These are phyloP conservation scores for Gentiana macrophylla DNA, from an alignment of 257 asterid genomes.

Conservation along the genomic window DNA sequence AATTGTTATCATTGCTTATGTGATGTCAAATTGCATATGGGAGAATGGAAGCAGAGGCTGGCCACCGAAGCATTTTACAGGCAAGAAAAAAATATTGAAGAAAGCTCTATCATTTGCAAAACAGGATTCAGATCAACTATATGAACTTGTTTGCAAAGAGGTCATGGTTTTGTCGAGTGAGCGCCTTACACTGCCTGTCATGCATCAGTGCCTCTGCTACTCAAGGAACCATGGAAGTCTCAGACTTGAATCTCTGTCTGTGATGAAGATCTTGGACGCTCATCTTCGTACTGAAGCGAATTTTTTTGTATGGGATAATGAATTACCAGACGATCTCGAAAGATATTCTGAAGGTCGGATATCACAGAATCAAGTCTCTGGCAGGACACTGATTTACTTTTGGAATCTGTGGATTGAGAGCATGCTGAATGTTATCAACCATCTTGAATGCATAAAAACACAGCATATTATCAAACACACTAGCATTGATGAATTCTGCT, in stretches of 20 bases:
- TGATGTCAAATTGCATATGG: conserved; percentile 39
- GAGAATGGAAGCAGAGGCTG: conserved; percentile 30
- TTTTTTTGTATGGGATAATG: conserved; percentile 27
- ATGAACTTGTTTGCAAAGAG: conserved; percentile 21
- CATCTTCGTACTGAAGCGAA: conserved; percentile 19
- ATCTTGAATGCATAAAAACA: conserved; percentile 20
- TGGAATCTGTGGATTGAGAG: conserved; percentile 37
- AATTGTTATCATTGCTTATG: conserved; percentile 20
- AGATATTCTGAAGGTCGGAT: conserved; percentile 16
- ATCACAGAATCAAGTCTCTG: conserved; percentile 22
- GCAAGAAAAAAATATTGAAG: conserved; percentile 22
- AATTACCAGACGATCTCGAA: conserved; percentile 10
- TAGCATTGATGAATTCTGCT: conserved; percentile 18
- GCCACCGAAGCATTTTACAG: conserved; percentile 39
- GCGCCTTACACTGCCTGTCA: conserved; percentile 15
- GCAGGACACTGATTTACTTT: conserved; percentile 26
- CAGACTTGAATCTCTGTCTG: conserved; percentile 23
- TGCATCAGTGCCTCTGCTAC: conserved; percentile 20
- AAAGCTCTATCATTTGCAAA: conserved; percentile 24
- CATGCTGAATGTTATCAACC: conserved; percentile 18
- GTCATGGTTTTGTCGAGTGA: conserved; percentile 22
- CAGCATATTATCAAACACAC: background rate
- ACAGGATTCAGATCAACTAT: conserved; percentile 21
- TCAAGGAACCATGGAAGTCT: conserved; percentile 14
- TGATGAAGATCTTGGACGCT: conserved; percentile 33